phyloP scores from a whole-genome alignment of 2,329 filamentous ascomycete genomes.

The Arthroderma uncinatum region DNA sequence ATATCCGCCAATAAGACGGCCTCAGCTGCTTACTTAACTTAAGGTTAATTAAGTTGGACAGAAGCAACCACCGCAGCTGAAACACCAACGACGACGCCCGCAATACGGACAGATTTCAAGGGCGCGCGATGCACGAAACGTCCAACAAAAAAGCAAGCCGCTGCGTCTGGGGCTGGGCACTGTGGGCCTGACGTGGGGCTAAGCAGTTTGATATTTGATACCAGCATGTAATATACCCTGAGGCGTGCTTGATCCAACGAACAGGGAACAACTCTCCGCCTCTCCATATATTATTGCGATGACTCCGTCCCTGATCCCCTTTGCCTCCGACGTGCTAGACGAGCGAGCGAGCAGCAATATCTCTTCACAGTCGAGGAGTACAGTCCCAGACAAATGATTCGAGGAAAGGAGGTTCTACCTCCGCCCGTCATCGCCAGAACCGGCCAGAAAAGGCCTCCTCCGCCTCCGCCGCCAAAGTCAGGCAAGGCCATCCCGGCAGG shows the following conservation, averaged over 20 bases:
- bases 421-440: slow-evolving; percentile 20
- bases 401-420: slow-evolving; percentile 12
- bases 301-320: neutral
- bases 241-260: neutral
- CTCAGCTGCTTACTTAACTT: slow-evolving; percentile 1
- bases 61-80: neutral
- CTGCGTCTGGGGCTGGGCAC: neutral
- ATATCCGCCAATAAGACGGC: neutral
- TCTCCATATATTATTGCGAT: neutral
- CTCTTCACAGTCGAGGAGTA: neutral
- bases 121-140: neutral
- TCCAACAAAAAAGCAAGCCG: neutral
- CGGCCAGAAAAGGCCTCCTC: slow-evolving; percentile 16
- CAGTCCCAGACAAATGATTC: neutral
- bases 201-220: neutral
- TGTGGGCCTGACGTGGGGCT: neutral
- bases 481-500: slow-evolving; percentile 17
- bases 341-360: neutral
- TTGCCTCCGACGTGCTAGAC: neutral
- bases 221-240: neutral
- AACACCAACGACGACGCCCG: neutral
- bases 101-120: neutral
- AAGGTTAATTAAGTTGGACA: neutral
- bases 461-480: slow-evolving; percentile 11
- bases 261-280: neutral